A percentile compares a stretch with the other conserved stretches of the same genome.
phyloP scores from a whole-genome alignment of 2,329 filamentous ascomycete genomes.

The Juglanconis sp. region DNA sequence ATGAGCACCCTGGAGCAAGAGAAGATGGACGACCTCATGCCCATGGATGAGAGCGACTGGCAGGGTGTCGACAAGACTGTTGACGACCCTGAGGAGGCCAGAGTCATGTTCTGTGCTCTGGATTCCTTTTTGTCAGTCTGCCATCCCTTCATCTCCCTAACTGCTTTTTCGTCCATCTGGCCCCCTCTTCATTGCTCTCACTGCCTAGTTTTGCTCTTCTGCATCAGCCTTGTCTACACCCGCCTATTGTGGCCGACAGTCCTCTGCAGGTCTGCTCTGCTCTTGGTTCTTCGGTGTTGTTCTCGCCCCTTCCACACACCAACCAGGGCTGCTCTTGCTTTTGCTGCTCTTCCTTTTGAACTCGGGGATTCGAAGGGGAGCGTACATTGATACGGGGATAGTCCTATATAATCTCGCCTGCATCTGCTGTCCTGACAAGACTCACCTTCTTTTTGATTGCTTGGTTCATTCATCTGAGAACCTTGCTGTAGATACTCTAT shows the following conservation, averaged over 20 bases:
- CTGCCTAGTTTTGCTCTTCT: background rate
- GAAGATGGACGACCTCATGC: background rate
- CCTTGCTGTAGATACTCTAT: background rate
- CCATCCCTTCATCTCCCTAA: constrained; percentile 5
- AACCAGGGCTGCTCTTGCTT: too few relatives aligned
- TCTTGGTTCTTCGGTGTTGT: too few relatives aligned
- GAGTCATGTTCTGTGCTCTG: constrained; percentile 75
- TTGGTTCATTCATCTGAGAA: background rate
- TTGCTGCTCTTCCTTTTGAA: too few relatives aligned
- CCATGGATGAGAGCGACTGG: constrained; percentile 46
- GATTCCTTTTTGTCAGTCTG: constrained; percentile 82
- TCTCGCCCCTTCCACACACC: too few relatives aligned
- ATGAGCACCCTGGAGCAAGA: constrained; percentile 1
- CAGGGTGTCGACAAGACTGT: constrained; percentile 62
- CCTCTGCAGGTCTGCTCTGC: too few relatives aligned
- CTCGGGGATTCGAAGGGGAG: too few relatives aligned
- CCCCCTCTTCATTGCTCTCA: background rate
- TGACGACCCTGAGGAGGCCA: constrained; percentile 74
- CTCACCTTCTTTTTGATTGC: too few relatives aligned
- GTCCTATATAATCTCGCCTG: too few relatives aligned
- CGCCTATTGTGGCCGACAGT: too few relatives aligned
- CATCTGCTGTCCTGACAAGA: too few relatives aligned
- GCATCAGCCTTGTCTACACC: background rate
- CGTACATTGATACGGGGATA: too few relatives aligned
- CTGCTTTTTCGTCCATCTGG: background rate